These are phyloP conservation scores for Cyberlindnera subsufficiens DNA, from an alignment of 805 yeast species.

Conservation along the genomic window DNA sequence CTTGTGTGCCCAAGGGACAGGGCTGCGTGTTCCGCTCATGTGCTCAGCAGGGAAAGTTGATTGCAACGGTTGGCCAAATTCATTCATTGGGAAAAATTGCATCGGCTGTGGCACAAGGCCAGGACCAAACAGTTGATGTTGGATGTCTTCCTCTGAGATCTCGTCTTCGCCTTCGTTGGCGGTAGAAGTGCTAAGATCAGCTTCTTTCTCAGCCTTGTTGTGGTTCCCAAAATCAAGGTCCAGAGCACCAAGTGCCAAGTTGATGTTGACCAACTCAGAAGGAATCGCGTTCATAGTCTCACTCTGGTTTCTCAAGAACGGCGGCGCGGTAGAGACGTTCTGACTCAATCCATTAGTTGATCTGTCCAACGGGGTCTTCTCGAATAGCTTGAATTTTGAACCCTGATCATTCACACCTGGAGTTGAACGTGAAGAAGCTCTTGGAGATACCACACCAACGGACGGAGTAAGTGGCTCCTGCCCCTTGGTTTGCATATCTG, in stretches of 20 bases:
- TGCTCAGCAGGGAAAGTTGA: constrained; percentile 17
- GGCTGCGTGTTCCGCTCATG: constrained; percentile 12
- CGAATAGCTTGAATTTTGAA: constrained; percentile 19
- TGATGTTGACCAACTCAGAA: constrained; percentile 19
- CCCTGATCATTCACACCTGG: constrained; percentile 4
- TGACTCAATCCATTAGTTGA: constrained; percentile 15
- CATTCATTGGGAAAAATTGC: constrained; percentile 24
- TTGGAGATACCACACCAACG: constrained; percentile 12
- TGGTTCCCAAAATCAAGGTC: constrained; percentile 19
- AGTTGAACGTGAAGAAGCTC: constrained; percentile 13
- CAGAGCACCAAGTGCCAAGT: constrained; percentile 22
- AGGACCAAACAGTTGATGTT: constrained; percentile 9
- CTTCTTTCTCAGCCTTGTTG: constrained; percentile 2
- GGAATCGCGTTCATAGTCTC: constrained; percentile 10
- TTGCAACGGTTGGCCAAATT: constrained; percentile 24
- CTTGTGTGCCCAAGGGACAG: constrained; percentile 19
- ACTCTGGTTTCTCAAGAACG: constrained; percentile 16
- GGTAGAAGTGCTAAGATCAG: constrained; percentile 3
- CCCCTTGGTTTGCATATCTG: not conserved
- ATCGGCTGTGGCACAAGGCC: constrained; percentile 19
- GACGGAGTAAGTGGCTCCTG: constrained; percentile 13
- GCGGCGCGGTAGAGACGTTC: constrained; percentile 21
- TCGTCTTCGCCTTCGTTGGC: constrained; percentile 5
- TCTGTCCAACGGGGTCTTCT: constrained; percentile 19
- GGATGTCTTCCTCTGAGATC: constrained; percentile 3